Evolutionary conservation across 805 yeast species (phyloP), one percentile per base, ranked within the genome.

Genomic region (Yarrowia deformans): DNA sequence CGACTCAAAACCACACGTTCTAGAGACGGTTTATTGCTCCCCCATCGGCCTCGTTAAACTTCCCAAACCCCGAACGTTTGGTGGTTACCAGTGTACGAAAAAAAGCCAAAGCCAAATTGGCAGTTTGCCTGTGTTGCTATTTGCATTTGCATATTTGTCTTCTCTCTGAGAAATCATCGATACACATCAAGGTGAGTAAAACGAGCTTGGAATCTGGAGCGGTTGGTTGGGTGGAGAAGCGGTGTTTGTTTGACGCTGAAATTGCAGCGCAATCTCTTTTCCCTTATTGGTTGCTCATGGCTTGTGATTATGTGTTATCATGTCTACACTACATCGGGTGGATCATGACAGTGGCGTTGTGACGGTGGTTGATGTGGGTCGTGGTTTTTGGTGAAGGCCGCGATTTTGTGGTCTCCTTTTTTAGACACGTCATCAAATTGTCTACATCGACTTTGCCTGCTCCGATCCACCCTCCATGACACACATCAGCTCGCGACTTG

Each of bases 141-240:
- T 60, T 60, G 52, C 52, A 60, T 60, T 60, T 60, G 63, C 63
- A 56, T 56, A 56, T 56, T 56, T 56, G 66, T 45, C 66, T 60
- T 60, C 66, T 60, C 66, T 43, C 64, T 56, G 52, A 45, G 66
- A 60, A 56, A 60, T 60, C 66, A 60, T 60, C 66, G 52, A 45
- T 45, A 56, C 49, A 42, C 50, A 56, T 56, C 64, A 60, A 60
- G 66, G 66, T 60, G 66, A 60, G 66, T 60, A 34, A n/a, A n/a
- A 8, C n/a, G 34, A 12, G n/a, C 4, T 23, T 4, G 29, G 29
- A 23, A 23, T 23, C 29, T 23, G 29, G 4, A 23, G 29, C 3
- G 29, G 29, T 23, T 23, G 29, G 29, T 23, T 23, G 29, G 29
- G 2, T 23, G 29, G 29, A 23, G 29, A 23, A 23, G 29, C 29